Base-by-base conservation (phyloP, 164 flowering plant genomes). In the Stephania japonica region DNA sequence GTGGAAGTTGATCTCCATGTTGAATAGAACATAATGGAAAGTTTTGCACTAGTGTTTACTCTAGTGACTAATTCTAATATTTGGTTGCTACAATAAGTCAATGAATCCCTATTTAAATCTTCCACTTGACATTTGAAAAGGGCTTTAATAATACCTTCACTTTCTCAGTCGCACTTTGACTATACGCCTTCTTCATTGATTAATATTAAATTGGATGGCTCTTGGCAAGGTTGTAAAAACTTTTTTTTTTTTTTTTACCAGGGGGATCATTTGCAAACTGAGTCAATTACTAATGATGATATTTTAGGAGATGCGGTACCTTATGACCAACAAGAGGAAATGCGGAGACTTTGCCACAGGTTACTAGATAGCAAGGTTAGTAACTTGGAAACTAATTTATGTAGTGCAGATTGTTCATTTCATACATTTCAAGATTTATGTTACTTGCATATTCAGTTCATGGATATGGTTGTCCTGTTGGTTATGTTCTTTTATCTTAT, bases 231-330 rank as follows among this genome's bases (percentile, higher is more conserved):
- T 42, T 67, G 16, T 23, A 16, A 47, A 74, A 32, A 43, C 65
- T 24, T 26, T 13, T 32, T 12, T 62, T 61, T 1, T 69, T 71
- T 62, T 32, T 16, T 65, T 75, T 83, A 69, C 68, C 88, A 90
- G 97, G 95, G 86, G 59, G 88, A 73, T 76, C 81, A 77, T 53
- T 88, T 82, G 70, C 74, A 67, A 68, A 82, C 77, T 77, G 82
- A 70, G 47, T 70, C 66, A 27, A 83, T 93, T 97, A 87, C 97
- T 69, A 96, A 90, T 86, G 99, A 96, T 85, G 99, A 96, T 74
- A 78, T 92, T 72, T 77, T 96, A 80, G 99, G 99, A 42, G 98
- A 96, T 85, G 84, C 81, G 73, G 86, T 96, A 78, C 97, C 98
- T 72, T 50, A 18, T 65, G 91, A 88, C 59, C 99, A 96, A 82